phyloP scores from a whole-genome alignment of 352 stramenopile genomes.

The Phytophthora sp. region DNA sequence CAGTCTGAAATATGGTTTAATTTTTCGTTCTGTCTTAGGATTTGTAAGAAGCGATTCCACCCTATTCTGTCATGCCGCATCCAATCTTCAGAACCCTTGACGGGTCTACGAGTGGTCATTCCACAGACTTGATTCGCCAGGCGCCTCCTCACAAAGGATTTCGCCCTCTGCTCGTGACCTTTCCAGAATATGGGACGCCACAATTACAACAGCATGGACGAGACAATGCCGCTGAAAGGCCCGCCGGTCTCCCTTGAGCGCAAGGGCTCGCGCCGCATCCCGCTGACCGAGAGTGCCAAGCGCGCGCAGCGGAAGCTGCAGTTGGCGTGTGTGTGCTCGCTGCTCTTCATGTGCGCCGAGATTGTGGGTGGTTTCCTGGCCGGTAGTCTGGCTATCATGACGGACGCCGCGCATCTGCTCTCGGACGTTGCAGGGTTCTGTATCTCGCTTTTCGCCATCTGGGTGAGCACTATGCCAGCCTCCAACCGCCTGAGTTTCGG shows the following conservation, averaged over 20 bases:
- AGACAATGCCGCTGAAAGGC: constrained; percentile 65
- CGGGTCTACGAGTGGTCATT: no score
- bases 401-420: constrained; percentile 79
- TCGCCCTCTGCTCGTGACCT: not conserved
- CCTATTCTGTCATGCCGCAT: not conserved
- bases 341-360: constrained; percentile 96
- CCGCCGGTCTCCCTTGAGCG: constrained; percentile 19
- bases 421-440: constrained; percentile 77
- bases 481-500: constrained; percentile 92
- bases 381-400: constrained; percentile 95
- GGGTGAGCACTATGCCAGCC: constrained; percentile 69
- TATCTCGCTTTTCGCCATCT: constrained; percentile 81
- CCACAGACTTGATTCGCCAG: not conserved
- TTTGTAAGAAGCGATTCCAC: not conserved
- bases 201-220: constrained; percentile 57
- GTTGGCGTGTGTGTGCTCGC: constrained; percentile 75
- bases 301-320: constrained; percentile 73
- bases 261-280: constrained; percentile 52
- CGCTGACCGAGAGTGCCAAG: constrained; percentile 54
- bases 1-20: not conserved
- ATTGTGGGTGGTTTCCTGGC: constrained; percentile 94
- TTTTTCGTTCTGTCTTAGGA: not conserved
- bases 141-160: constrained; percentile 32
- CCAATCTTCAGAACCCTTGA: not conserved
- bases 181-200: constrained; percentile 16